Base-by-base conservation (phyloP, 208 protist genomes). In the Borovskyia barvae region DNA sequence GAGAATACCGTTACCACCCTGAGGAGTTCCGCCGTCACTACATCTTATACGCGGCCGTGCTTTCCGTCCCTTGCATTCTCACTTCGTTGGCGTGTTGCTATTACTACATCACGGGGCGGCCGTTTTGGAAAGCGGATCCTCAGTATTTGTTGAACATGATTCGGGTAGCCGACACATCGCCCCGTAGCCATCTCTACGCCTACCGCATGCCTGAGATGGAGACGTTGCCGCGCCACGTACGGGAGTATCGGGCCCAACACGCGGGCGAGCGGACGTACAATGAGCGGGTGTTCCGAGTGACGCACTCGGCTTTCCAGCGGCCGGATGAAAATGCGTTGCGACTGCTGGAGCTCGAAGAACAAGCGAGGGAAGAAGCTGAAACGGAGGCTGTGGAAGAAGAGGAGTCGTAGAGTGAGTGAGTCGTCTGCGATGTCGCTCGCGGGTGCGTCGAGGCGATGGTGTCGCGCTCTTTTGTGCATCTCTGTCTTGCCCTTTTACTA, bases 1-100 rank as follows among this genome's bases (percentile, higher is more conserved):
- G 84, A 52, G 79, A 90, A 67, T 90, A 94, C 66, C 83, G 87
- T 61, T 94, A 92, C 64, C 87, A 94, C 58, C 87, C 87, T 6
- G 81, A 91, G 15, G 83, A 87, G 63, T 60, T 73, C 36, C 80
- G 75, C 32, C 87, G 83, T 9, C 33, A 62, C 46, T 73, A 82
- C 40, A 66, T 93, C 39, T 75, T 77, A 55, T 80, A 76, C 30
- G 63, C 72, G 25, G 80, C 68, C 17, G 20, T 87, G 1, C 43
- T 74, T 22, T 66, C 58, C n/a, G 58, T 93, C 55, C 83, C 83
- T 0, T 65, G 56, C 41, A 48, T 90, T 8, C 4, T 85, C 11
- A 3, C 80, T 28, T 71, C 70, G 8, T 45, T 66, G 29, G 73
- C 60, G 24, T 7, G 55, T 28, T 59, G 67, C 24, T 90, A 93